Percentiles rank a stretch among this genome's conserved stretches.
These are phyloP conservation scores for Endoconidiophora polonica DNA, from an alignment of 2,329 filamentous ascomycete genomes.

Conservation along the genomic window DNA sequence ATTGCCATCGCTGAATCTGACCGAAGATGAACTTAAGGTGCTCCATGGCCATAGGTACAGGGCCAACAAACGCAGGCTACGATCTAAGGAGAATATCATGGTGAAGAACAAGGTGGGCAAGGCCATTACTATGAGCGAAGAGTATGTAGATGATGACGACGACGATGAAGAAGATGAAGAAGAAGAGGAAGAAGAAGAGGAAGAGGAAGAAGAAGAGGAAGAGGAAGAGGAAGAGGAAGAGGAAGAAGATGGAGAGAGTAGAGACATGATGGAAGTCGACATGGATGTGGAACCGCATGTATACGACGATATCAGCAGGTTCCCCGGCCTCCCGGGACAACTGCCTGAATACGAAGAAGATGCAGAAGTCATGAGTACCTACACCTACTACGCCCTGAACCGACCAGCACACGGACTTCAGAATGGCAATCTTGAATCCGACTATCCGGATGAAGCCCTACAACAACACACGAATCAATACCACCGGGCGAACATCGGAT, in stretches of 20 bases:
- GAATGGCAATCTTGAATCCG: too few species aligned
- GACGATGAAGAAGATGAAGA: slow-evolving; percentile 8
- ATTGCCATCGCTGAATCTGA: slow-evolving; percentile 25
- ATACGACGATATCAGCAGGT: too few species aligned
- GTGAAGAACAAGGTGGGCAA: slow-evolving; percentile 14
- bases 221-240: slow-evolving; percentile 5
- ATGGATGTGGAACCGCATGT: slow-evolving; percentile 3
- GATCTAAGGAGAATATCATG: slow-evolving; percentile 15
- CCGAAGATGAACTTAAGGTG: slow-evolving; percentile 21
- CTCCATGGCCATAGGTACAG: slow-evolving; percentile 20
- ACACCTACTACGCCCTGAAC: too few species aligned
- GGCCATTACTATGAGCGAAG: slow-evolving; percentile 6
- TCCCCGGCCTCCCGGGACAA: too few species aligned
- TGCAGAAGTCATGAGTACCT: too few species aligned
- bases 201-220: slow-evolving; percentile 9
- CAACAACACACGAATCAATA: background rate
- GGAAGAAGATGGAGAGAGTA: slow-evolving; percentile 14
- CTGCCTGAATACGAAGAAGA: too few species aligned
- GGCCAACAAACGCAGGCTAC: slow-evolving; percentile 14
- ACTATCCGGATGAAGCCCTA: background rate
- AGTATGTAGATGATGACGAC: slow-evolving; percentile 5
- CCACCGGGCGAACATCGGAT: background rate
- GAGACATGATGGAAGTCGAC: slow-evolving; percentile 8
- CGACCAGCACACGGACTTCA: background rate
- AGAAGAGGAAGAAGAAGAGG: slow-evolving; percentile 15